Evolutionary conservation across 2,329 filamentous ascomycete genomes (phyloP).

Genomic region (Albifimbria verrucaria): DNA sequence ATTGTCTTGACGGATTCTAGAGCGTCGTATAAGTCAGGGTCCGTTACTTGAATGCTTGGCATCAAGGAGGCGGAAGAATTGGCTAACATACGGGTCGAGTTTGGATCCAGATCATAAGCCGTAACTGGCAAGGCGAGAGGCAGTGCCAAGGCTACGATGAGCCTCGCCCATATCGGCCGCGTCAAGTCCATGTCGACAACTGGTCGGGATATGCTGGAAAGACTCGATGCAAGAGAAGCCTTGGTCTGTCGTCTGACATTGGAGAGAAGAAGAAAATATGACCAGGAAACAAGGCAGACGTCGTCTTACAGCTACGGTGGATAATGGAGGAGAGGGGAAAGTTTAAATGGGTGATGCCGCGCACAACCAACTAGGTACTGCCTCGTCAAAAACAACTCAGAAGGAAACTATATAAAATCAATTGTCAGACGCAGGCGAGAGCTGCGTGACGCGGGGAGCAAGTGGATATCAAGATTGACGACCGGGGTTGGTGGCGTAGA

Average conservation of each 20-base stretch:
- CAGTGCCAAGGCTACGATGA: slow-evolving; percentile 16
- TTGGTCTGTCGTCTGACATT: background rate
- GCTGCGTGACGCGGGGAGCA: too few relatives aligned
- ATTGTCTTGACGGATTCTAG: slow-evolving; percentile 49
- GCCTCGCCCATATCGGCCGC: background rate
- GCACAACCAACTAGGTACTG: too few relatives aligned
- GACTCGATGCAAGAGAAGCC: background rate
- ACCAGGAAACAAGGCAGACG: background rate
- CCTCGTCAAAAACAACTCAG: too few relatives aligned
- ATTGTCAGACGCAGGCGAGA: too few relatives aligned
- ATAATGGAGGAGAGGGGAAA: background rate
- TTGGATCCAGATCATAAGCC: slow-evolving; percentile 34
- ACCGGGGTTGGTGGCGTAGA: too few relatives aligned
- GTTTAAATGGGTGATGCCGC: background rate
- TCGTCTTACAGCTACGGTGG: background rate
- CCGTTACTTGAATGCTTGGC: background rate
- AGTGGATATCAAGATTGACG: too few relatives aligned
- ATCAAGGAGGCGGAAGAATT: background rate
- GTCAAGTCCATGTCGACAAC: background rate
- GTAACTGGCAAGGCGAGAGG: background rate
- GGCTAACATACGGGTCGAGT: slow-evolving; percentile 29
- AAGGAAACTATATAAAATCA: too few relatives aligned
- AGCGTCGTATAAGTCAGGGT: too few relatives aligned
- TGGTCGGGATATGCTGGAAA: background rate
- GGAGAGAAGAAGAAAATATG: background rate